Base-by-base conservation (phyloP, 2,329 filamentous ascomycete species). In the Cryphonectria nitschkei region DNA sequence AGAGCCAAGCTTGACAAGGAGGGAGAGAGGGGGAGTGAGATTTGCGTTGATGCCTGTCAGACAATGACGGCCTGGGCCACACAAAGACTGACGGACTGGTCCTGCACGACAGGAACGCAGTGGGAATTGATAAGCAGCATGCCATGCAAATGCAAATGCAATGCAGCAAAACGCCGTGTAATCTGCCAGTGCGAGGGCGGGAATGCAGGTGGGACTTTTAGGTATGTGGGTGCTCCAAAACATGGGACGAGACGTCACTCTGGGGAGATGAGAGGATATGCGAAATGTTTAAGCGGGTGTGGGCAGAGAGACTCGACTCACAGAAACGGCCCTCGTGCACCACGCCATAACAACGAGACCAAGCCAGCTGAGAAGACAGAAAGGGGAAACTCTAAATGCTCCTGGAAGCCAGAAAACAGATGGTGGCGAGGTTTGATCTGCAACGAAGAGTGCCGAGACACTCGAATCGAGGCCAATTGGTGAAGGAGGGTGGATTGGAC, bases 311-410 rank as follows among this genome's bases (percentile, higher is more conserved):
- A 41, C 5, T 26, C 9, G 41, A 72, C 70, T 70, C 69, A 72
- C 70, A 72, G 68, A 68, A 67, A 72, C 64, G 52, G 50, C n/a
- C 69, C 70, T 72, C 70, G 65, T 65, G 70, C 64, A 58, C 70
- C 66, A 70, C 70, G 70, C 70, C 70, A 72, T 72, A 72, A 72
- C 70, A 70, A 60, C 68, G 50, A 56, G 29, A 56, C 19, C 61
- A 39, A 26, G 13, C 29, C 56, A 37, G 29, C 32, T 11, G 52
- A 2, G 22, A 39, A 37, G 58, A 19, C 2, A 11, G 37, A 11
- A 2, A 11, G 34, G 34, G 34, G 32, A 6, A 11, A 60, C 19
- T 60, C 56, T 34, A n/a, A 19, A 64, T 46, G 61, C 61, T 22
- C 39, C 60, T 26, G 22, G 1, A 13, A 29, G 39, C 19, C 58